A percentile compares a stretch with the other conserved stretches of the same genome.
Evolutionary conservation across 805 yeast genomes (phyloP).

Genomic region (Yarrowia sp.): DNA sequence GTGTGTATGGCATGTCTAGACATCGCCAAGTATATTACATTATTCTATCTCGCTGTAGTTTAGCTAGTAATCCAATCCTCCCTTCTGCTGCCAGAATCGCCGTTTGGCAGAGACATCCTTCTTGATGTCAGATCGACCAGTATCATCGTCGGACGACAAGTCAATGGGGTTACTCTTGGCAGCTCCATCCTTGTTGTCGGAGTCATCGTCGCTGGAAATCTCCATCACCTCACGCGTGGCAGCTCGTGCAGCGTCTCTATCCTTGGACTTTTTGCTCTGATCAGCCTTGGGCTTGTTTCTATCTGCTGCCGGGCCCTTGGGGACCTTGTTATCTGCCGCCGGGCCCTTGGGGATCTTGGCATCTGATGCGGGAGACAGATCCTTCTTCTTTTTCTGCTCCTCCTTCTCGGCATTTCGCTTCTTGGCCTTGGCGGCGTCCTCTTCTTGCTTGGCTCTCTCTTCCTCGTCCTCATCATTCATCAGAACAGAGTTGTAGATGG

Average conservation of each 20-base stretch:
- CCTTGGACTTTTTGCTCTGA: constrained; percentile 46
- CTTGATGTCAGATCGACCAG: constrained; percentile 16
- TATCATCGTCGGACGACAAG: constrained; percentile 18
- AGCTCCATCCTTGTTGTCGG: background rate
- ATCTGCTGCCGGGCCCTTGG: constrained; percentile 28
- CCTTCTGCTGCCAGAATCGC: constrained; percentile 34
- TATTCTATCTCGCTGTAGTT: constrained; percentile 4
- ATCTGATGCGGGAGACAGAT: too few relatives aligned
- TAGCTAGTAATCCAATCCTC: constrained; percentile 22
- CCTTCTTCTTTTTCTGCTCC: constrained; percentile 9
- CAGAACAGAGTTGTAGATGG: constrained; percentile 13
- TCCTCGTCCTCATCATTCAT: constrained; percentile 31
- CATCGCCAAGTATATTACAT: constrained; percentile 6
- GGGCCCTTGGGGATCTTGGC: constrained; percentile 9
- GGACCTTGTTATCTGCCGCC: constrained; percentile 13
- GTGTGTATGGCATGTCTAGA: background rate
- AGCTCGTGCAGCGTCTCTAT: constrained; percentile 18
- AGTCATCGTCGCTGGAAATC: constrained; percentile 19
- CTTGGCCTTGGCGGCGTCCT: constrained; percentile 7
- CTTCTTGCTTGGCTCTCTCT: constrained; percentile 14
- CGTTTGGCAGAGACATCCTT: constrained; percentile 21
- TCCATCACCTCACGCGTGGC: constrained; percentile 30
- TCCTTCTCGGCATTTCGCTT: constrained; percentile 1
- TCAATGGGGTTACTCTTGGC: constrained; percentile 18
- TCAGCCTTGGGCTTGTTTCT: constrained; percentile 8